Conservation (phyloP, 2,329 filamentous ascomycete species). For the Venturiaceae sp. region DNA sequence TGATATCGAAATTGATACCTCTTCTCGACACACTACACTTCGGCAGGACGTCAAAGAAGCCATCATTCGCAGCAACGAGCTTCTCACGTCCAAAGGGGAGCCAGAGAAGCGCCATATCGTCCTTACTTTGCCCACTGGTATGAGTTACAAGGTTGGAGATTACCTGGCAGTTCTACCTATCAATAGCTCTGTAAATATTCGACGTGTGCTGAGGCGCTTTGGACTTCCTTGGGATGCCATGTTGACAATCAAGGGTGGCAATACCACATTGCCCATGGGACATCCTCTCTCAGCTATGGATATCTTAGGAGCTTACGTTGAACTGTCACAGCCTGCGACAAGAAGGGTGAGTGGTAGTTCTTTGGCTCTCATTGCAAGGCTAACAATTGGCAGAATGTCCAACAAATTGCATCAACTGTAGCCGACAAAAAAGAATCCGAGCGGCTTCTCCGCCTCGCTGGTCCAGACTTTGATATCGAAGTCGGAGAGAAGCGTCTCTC, state of each 20-base stretch:
- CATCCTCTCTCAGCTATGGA: slow-evolving; percentile 51
- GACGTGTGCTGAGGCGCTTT: slow-evolving; percentile 55
- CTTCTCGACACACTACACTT: neutral
- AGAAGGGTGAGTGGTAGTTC: too few species aligned
- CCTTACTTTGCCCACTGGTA: slow-evolving; percentile 31
- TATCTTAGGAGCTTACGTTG: slow-evolving; percentile 61
- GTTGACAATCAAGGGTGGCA: slow-evolving; percentile 53
- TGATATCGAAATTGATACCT: neutral
- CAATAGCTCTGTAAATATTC: slow-evolving; percentile 54
- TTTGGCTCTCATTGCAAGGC: too few species aligned
- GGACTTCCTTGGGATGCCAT: slow-evolving; percentile 59
- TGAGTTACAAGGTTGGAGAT: slow-evolving; percentile 62
- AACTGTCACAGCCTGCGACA: slow-evolving; percentile 63
- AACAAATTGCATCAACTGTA: neutral
- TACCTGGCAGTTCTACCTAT: slow-evolving; percentile 66
- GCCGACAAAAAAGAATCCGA: neutral
- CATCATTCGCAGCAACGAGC: slow-evolving; percentile 18
- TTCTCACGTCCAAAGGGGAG: slow-evolving; percentile 19
- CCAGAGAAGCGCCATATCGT: slow-evolving; percentile 30
- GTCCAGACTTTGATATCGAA: neutral
- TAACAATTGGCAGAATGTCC: too few species aligned
- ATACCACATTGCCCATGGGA: slow-evolving; percentile 56
- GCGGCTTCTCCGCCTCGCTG: neutral
- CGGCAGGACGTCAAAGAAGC: neutral
- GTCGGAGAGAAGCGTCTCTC: slow-evolving; percentile 9